Evolutionary conservation across 176 grass and related monocot genomes (phyloP).

Genomic region (Oryza glaberrima): DNA sequence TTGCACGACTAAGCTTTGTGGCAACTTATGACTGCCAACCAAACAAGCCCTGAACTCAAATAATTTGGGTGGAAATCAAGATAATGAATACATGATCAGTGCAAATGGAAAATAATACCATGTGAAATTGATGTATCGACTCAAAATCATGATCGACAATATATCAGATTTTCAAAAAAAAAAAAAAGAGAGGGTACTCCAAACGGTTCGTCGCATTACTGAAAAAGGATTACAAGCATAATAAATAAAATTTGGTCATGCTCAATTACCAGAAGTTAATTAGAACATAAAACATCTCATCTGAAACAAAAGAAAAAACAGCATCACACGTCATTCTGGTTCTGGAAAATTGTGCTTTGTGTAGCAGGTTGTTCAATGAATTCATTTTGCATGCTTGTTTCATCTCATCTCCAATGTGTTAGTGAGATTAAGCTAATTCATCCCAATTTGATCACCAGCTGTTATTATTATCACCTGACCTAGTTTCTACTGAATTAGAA

Average conservation of each 20-base stretch:
- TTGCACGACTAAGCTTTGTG: too few relatives aligned
- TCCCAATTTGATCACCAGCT: neutral
- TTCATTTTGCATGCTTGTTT: slow-evolving; percentile 8
- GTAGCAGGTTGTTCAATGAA: neutral
- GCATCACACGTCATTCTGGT: slow-evolving; percentile 23
- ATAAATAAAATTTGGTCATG: neutral
- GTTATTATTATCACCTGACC: neutral
- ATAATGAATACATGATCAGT: slow-evolving; percentile 4
- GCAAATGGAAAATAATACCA: neutral
- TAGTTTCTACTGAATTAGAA: neutral
- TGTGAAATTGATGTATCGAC: neutral
- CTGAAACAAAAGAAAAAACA: neutral
- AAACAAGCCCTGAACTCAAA: neutral
- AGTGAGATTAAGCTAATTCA: neutral
- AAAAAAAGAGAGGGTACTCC: neutral
- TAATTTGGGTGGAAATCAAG: neutral
- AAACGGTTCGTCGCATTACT: neutral
- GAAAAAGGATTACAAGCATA: neutral
- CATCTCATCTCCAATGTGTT: neutral
- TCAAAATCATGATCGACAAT: neutral
- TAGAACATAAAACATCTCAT: neutral
- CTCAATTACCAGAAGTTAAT: slow-evolving; percentile 4
- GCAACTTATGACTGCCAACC: too few relatives aligned
- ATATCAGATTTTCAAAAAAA: neutral
- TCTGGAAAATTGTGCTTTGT: neutral